Evolutionary conservation across 2,329 filamentous ascomycete genomes (phyloP).

Genomic region (Aschersonia sp.): DNA sequence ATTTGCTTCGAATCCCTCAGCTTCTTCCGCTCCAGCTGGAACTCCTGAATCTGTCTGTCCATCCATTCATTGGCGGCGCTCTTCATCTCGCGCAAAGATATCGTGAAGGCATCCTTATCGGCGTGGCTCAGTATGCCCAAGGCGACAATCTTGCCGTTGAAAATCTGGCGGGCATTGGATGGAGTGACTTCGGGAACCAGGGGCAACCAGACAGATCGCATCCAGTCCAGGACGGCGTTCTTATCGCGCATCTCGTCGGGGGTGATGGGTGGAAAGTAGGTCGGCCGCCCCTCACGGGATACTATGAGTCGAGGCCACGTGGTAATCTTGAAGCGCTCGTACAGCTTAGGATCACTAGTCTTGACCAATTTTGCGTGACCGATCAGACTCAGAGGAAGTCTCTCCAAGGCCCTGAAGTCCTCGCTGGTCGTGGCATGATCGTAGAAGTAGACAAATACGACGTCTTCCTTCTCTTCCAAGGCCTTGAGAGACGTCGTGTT

Average conservation of each 20-base stretch:
- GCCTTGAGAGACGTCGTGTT: slow-evolving; percentile 61
- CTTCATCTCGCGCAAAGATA: slow-evolving; percentile 80
- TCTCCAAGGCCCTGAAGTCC: slow-evolving; percentile 79
- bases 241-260: slow-evolving; percentile 89
- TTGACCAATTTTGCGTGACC: slow-evolving; percentile 88
- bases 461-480: slow-evolving; percentile 84
- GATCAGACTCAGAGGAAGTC: slow-evolving; percentile 74
- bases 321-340: slow-evolving; percentile 80
- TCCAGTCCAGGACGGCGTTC: slow-evolving; percentile 68
- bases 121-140: slow-evolving; percentile 75
- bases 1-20: slow-evolving; percentile 88
- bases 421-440: slow-evolving; percentile 87
- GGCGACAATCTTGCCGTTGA: slow-evolving; percentile 91
- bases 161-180: slow-evolving; percentile 83
- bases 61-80: slow-evolving; percentile 95
- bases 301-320: slow-evolving; percentile 93
- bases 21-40: slow-evolving; percentile 87
- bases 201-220: slow-evolving; percentile 91
- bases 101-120: slow-evolving; percentile 62
- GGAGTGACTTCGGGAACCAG: slow-evolving; percentile 90
- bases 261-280: slow-evolving; percentile 76
- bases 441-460: slow-evolving; percentile 96
- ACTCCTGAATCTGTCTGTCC: slow-evolving; percentile 83
- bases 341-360: slow-evolving; percentile 63
- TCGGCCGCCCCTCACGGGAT: slow-evolving; percentile 74